Evolutionary conservation across 179 eudicot species (phyloP).

Genomic region (Spinacia oleracea): DNA sequence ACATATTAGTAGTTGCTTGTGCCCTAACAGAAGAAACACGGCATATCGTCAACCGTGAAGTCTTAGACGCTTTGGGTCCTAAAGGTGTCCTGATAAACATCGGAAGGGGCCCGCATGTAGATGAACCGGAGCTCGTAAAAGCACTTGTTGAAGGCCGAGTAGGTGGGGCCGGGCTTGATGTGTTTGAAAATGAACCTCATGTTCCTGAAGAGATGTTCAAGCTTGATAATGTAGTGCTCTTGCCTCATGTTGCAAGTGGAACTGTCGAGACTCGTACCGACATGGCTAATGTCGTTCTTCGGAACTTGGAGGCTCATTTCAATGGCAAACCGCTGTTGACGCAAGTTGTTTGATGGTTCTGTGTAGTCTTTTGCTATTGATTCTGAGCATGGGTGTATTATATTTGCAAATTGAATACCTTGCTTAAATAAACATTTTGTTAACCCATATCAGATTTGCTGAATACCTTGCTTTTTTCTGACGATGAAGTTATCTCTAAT

Average conservation of each 20-base stretch:
- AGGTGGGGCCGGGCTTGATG: conserved; percentile 56
- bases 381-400: not conserved
- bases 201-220: conserved; percentile 46
- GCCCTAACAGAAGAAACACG: conserved; percentile 42
- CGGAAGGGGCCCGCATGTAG: conserved; percentile 49
- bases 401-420: not conserved
- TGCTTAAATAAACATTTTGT: no score
- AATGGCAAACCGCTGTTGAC: conserved; percentile 45
- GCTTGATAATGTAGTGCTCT: conserved; percentile 43
- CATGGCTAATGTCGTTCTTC: conserved; percentile 52
- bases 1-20: conserved; percentile 44
- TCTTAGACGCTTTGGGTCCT: conserved; percentile 48
- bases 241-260: conserved; percentile 47
- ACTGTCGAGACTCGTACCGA: conserved; percentile 40
- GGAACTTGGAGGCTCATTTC: conserved; percentile 55
- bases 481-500: no score
- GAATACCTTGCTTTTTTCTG: no score
- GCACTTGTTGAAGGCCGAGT: conserved; percentile 48
- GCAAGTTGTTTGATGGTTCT: conserved; percentile 37
- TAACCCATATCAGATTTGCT: no score
- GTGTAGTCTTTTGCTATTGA: not conserved
- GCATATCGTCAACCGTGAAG: conserved; percentile 49
- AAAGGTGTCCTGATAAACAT: conserved; percentile 49
- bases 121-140: conserved; percentile 44
- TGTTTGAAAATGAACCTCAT: conserved; percentile 49